phyloP scores from a whole-genome alignment of 345 rosid species.

The Salix arbutifolia region DNA sequence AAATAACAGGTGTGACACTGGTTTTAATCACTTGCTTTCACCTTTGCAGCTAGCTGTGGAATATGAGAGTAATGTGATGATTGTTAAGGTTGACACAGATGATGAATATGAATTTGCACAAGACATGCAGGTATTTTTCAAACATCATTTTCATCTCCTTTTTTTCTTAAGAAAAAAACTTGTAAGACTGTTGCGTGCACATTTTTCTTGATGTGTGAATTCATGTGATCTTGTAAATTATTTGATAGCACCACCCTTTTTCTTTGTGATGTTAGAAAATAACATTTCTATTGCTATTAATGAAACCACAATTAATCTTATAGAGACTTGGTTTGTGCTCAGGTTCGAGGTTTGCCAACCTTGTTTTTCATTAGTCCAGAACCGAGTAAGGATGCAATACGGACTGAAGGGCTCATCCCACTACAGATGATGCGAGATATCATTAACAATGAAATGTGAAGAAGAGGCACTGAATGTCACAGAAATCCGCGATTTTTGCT shows the following conservation, averaged over 20 bases:
- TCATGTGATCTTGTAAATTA: neutral
- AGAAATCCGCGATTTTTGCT: no score
- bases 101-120: constrained; percentile 86
- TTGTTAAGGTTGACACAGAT: constrained; percentile 88
- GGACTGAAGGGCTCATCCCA: constrained; percentile 87
- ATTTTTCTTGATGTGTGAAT: neutral
- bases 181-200: no score
- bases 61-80: constrained; percentile 71
- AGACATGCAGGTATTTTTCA: constrained; percentile 68
- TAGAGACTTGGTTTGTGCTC: constrained; percentile 13
- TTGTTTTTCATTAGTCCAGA: constrained; percentile 81
- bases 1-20: neutral
- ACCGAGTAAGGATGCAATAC: constrained; percentile 78
- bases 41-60: constrained; percentile 74
- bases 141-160: neutral
- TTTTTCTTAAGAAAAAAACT: neutral
- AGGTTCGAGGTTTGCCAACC: constrained; percentile 95
- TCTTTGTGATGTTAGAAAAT: neutral
- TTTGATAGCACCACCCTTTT: no score
- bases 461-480: no score
- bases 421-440: constrained; percentile 90
- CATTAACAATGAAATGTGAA: constrained; percentile 74
- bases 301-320: neutral
- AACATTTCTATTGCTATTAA: neutral
- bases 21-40: neutral